A percentile compares a stretch with the other conserved stretches of the same genome.
These are phyloP conservation scores for Solanum ahanhuiri DNA, from an alignment of 257 asterid genomes.

Conservation along the genomic window DNA sequence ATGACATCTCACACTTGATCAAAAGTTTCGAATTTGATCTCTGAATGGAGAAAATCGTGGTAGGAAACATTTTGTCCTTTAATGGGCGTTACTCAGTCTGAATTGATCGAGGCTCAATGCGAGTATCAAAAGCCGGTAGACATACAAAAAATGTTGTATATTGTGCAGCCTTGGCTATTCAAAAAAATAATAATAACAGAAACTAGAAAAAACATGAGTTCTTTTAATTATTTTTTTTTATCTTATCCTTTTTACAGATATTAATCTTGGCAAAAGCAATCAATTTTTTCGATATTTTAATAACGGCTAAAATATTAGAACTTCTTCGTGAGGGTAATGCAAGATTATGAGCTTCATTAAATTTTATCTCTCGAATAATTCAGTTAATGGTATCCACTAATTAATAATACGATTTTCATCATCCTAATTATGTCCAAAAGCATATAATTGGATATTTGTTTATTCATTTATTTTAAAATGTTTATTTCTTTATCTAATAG, in stretches of 20 bases:
- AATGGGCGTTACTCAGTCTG: not conserved
- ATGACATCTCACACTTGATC: accelerated
- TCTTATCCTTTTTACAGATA: not conserved
- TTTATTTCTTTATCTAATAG: not conserved
- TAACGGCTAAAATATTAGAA: not conserved
- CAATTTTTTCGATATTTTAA: not conserved
- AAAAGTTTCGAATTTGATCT: not conserved
- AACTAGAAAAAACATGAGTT: not conserved
- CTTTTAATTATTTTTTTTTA: not conserved
- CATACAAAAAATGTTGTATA: not conserved
- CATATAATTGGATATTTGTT: not conserved
- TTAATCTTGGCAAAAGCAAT: not conserved
- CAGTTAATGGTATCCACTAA: not conserved
- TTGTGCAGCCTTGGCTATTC: not conserved
- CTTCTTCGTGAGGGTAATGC: not conserved
- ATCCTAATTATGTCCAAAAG: not conserved
- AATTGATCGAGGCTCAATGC: accelerated
- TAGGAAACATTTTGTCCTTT: not conserved
- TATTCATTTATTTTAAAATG: not conserved
- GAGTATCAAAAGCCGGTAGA: accelerated
- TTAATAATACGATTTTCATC: not conserved
- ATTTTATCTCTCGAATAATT: not conserved
- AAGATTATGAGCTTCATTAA: not conserved
- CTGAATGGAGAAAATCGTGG: not conserved
- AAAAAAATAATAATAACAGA: not conserved